Base-by-base conservation (phyloP, 2,329 filamentous ascomycete species). In the Penicillium sp. region DNA sequence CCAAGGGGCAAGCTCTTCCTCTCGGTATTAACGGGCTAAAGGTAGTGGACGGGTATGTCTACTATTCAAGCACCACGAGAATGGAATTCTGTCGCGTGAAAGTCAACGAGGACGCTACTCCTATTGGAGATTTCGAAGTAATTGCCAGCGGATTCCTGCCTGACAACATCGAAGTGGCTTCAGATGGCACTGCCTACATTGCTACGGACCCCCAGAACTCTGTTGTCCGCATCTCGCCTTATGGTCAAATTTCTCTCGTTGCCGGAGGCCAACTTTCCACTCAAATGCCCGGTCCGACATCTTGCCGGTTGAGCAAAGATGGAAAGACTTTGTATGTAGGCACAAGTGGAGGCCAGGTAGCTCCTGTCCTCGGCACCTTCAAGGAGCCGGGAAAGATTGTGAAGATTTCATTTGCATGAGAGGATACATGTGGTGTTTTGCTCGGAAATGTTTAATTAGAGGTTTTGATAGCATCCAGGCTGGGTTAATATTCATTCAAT, bases 131-230 rank as follows among this genome's bases (percentile, higher is more conserved):
- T 10, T 62, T 53, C 18, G 54, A 62, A 44, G 31, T 61, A 9
- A 59, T 62, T 24, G 56, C 60, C n/a, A 57, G 52, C 35, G 59
- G 54, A 3, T 60, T 60, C 49, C 25, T 60, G 10, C 53, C 59
- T 8, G 60, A 62, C 35, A 58, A 57, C 37, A 13, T 62, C 7
- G 60, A 61, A 29, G 43, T 62, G 7, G 43, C 47, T 7, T 38
- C 46, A 1, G 59, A 62, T 38, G 58, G 60, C 4, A 55, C 53
- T 6, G 56, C 55, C 7, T 57, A 58, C 25, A 49, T 61, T 15
- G 55, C 58, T 3, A 62, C 60, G 6, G 59, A 58, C 23, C 58
- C 58, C 8, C 55, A 61, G 31, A 62, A 62, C 41, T 57, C 54
- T 2, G 56, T 62, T 20, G 55, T 61, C 38, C 59, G 54, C 10